Evolutionary conservation across 202 grass and related monocot species (phyloP), one percentile per base, ranked within the genome.

Genomic region (Dendrocalamus latiflorus): DNA sequence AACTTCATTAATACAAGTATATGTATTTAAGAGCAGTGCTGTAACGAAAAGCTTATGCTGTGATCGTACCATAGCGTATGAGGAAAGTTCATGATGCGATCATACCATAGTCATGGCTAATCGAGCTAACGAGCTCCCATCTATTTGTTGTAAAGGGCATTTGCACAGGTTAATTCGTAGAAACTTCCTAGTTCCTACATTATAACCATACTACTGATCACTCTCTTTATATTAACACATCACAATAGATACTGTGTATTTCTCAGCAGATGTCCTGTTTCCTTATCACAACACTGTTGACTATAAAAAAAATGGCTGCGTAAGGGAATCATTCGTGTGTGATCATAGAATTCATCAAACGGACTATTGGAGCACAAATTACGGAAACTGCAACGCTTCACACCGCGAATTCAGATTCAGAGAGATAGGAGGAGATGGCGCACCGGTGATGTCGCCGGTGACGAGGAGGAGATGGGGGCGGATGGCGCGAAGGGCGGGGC

Each of bases 361-460:
- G 7, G 12, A 36, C 17, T 24, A 65, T 9, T n/a, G 1, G 53
- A n/a, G 17, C 8, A 24, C 10, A 72, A 44, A 53, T 39, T 26
- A 20, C 9, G 53, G 22, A 67, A 74, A 18, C 20, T 6, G 9
- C 24, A 15, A 57, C 1, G 24, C 8, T 43, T 50, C 4, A 37
- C 12, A 12, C 13, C 3, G 16, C 22, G 42, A 39, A 59, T 55
- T 58, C 28, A 68, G 37, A 80, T 69, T 68, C 42, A 49, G 44
- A 6, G 30, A 13, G 13, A 77, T 8, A 65, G 16, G 63, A 63
- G 36, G 64, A 81, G 30, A 58, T 50, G 69, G 70, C 81, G 57
- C 76, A 97, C 94, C 94, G 9, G 88, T 97, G 75, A 94, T 83
- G 74, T 97, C 94, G 47, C 94, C 92, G 24, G 90, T 90, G 84